A percentile compares a stretch with the other conserved stretches of the same genome.
These are phyloP conservation scores for Mucor piriformis DNA, from an alignment of 371 early-diverging fungal genomes.

Conservation along the genomic window DNA sequence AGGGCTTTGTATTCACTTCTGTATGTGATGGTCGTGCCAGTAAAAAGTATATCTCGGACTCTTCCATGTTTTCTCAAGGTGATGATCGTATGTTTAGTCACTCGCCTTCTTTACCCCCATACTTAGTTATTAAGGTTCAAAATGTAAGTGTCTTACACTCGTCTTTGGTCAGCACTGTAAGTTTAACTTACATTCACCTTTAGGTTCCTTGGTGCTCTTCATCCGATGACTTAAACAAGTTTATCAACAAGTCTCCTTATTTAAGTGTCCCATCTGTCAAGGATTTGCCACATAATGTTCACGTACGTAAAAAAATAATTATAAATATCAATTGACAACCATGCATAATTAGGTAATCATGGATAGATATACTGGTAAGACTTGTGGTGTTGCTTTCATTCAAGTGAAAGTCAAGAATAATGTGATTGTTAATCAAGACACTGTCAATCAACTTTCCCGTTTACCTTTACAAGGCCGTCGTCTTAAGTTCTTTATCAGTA, in stretches of 20 bases:
- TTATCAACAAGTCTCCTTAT: background rate
- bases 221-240: background rate
- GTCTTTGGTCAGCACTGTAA: background rate
- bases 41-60: background rate
- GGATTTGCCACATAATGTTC: conserved; percentile 14
- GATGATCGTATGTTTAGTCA: background rate
- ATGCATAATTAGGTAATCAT: conserved; percentile 18
- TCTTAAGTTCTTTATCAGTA: background rate
- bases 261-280: background rate
- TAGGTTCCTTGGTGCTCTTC: conserved; percentile 12
- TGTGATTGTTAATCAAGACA: background rate
- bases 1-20: background rate
- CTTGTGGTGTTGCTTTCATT: conserved; percentile 10
- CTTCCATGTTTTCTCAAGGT: background rate
- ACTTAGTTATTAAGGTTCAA: background rate
- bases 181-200: background rate
- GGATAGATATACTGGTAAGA: conserved; percentile 24
- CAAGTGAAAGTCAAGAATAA: background rate
- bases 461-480: conserved; percentile 12
- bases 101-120: background rate
- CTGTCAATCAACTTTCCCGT: background rate
- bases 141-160: conserved; percentile 4
- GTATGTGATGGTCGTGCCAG: background rate
- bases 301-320: conserved; percentile 3
- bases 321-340: background rate